These are phyloP conservation scores for Rubroboletus pulcherrimus DNA, from an alignment of 768 basidiomycete genomes.

Conservation along the genomic window DNA sequence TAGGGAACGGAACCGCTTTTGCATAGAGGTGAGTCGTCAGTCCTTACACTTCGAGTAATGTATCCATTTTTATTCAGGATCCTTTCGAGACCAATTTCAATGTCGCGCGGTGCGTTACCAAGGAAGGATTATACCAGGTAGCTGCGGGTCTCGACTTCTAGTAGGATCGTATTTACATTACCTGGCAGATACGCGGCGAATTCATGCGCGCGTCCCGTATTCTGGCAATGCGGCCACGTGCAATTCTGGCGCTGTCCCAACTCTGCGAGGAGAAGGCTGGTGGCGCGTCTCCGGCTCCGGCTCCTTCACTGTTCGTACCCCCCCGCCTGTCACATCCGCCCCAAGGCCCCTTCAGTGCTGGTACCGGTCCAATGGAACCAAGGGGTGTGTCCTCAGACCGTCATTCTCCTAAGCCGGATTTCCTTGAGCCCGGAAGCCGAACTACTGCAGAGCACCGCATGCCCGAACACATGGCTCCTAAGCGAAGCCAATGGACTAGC, in stretches of 20 bases:
- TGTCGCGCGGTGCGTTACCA: conserved; percentile 93
- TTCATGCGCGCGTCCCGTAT: conserved; percentile 96
- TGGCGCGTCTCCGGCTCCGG: conserved; percentile 36
- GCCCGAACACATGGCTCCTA: conserved; percentile 79
- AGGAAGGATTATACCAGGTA: conserved; percentile 93
- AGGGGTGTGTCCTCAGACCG: conserved; percentile 42
- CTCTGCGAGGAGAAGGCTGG: conserved; percentile 88
- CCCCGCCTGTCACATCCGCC: conserved; percentile 52
- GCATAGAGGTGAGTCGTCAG: conserved; percentile 72
- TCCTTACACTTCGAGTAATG: neutral
- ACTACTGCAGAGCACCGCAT: conserved; percentile 30
- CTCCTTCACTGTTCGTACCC: conserved; percentile 39
- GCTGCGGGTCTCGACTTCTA: neutral
- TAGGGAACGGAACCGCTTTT: conserved; percentile 89
- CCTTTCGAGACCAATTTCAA: conserved; percentile 97
- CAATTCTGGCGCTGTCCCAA: conserved; percentile 77
- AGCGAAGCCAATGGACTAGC: conserved; percentile 78
- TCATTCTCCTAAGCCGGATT: conserved; percentile 49
- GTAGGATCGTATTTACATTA: neutral
- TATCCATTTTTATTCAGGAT: conserved; percentile 51
- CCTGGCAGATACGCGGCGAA: conserved; percentile 85
- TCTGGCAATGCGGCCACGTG: conserved; percentile 72
- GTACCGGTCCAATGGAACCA: conserved; percentile 55
- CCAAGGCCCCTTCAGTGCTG: conserved; percentile 68
- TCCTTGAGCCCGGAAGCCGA: conserved; percentile 42